Evolutionary conservation across 2,329 filamentous ascomycete genomes (phyloP), one percentile per base, ranked within the genome.

Genomic region (Eutypa lata): DNA sequence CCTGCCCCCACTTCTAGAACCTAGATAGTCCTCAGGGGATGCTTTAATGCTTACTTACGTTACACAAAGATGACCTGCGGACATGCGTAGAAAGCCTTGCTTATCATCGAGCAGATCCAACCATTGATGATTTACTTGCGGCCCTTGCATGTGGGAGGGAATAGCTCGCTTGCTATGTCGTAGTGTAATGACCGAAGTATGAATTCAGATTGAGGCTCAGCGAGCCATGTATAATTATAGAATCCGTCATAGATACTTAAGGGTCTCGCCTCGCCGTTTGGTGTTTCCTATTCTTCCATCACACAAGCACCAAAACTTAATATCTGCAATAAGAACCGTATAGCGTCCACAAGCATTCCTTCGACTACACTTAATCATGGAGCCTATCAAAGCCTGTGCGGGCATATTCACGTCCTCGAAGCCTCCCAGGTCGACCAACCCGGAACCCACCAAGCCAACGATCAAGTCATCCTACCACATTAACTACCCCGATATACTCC

Each of bases 401-500:
- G 26, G 37, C 26, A 38, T 24, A 7, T 43, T 45, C 37, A 45
- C 38, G 3, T 38, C 42, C 6, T 46, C 38, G 33, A 58, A 55
- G 24, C 38, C 51, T 13, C 21, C 48, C 6, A 61, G 53, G 37
- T 46, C 53, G 11, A 52, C 49, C 28, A 47, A 53, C 16, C 42
- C 40, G 2, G 31, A 46, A 19, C 21, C 42, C 7, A 38, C 49
- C 22, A 51, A 51, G 19, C 31, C 49, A 8, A 16, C 43, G 1
- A 43, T 42, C 10, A 60, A 53, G 47, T 38, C 54, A 24, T 48
- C 46, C 42, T 50, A 53, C 5, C 59, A 64, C 19, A 53, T 65
- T 50, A 65, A 59, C 50, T 66, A 65, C 38, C 62, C 58, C 19
- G 63, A 66, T 38, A 52, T 56, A 35, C 53, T 65, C 6, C 64